Evolutionary conservation across 805 yeast genomes (phyloP).

Genomic region (Candida vaughaniae): DNA sequence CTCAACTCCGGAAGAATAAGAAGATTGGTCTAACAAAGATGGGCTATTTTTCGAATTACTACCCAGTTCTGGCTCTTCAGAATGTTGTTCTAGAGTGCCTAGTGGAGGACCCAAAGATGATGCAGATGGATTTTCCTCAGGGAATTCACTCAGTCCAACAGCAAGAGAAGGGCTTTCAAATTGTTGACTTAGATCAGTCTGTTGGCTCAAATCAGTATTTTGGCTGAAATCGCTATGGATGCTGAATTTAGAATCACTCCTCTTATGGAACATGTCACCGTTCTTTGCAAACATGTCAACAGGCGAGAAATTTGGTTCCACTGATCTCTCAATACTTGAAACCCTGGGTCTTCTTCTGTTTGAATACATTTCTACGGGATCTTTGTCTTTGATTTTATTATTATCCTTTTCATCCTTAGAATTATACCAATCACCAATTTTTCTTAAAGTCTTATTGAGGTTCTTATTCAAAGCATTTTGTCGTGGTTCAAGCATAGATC

Average conservation of each 20-base stretch:
- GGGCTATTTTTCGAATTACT: no score
- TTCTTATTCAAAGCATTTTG: slow-evolving; percentile 8
- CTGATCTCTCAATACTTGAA: slow-evolving; percentile 5
- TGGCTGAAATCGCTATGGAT: slow-evolving; percentile 7
- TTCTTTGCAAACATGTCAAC: slow-evolving; percentile 9
- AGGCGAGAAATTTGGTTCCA: slow-evolving; percentile 3
- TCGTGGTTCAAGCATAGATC: slow-evolving; percentile 18
- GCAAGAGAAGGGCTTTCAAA: no score
- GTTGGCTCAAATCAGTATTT: slow-evolving; percentile 1
- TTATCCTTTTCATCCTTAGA: slow-evolving; percentile 6
- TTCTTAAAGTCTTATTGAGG: slow-evolving; percentile 43
- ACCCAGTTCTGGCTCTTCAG: no score
- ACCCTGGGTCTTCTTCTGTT: slow-evolving; percentile 45
- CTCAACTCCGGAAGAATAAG: no score
- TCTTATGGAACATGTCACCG: slow-evolving; percentile 7
- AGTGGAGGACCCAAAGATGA: no score
- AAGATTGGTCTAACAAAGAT: no score
- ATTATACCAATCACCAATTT: slow-evolving; percentile 66
- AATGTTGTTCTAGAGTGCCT: no score
- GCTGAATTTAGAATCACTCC: slow-evolving; percentile 15
- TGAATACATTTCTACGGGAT: slow-evolving; percentile 69
- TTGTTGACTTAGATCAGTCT: no score
- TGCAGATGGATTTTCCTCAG: no score
- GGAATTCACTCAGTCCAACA: no score
- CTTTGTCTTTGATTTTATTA: slow-evolving; percentile 23